Evolutionary conservation across 495 filamentous ascomycete species (phyloP), one percentile per base, ranked within the genome.

Genomic region (Podospora comata): DNA sequence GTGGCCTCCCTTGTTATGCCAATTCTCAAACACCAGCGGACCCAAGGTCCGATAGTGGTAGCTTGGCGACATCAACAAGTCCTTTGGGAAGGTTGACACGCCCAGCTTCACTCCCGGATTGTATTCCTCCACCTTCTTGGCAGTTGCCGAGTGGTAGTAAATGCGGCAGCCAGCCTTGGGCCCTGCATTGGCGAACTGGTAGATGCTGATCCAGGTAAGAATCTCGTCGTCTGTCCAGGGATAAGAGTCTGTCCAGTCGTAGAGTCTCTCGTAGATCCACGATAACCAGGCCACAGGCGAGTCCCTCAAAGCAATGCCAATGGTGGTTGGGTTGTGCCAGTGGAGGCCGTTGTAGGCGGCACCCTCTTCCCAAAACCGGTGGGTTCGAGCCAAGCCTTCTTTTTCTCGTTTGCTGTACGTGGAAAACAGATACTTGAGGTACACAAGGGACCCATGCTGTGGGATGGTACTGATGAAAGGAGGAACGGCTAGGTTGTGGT

Each of bases 221-320:
- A 90, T 79, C 73, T 91, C 85, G 57, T 91, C 88, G 54, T 90
- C 86, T 1, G 83, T 88, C 89, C 89, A 91, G 7, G 85, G 81
- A 70, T 90, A 90, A 1, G 68, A 73, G 70, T 92, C 89, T 0
- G 85, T 86, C 88, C 89, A 89, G 67, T 87, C 84, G 72, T 88
- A 85, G 30, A 91, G 81, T 70, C 91, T 92, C 73, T 91, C 90
- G 62, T 87, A 85, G 57, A 92, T 86, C 88, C 88, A 91, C 0
- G 88, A 82, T 19, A 91, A 75, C 55, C 87, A 76, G 9, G 81
- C 88, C 13, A 90, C 81, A 1, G 89, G 89, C 20, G 83, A 87
- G 71, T 90, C 88, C 4, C 79, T 76, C 0, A 91, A 79, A 0
- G 76, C 81, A 48, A 84, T 85, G 15, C 85, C 84, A 0, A 91